Evolutionary conservation across 2,329 filamentous ascomycete species (phyloP), one percentile per base, ranked within the genome.

Genomic region (Penicillium sp.): DNA sequence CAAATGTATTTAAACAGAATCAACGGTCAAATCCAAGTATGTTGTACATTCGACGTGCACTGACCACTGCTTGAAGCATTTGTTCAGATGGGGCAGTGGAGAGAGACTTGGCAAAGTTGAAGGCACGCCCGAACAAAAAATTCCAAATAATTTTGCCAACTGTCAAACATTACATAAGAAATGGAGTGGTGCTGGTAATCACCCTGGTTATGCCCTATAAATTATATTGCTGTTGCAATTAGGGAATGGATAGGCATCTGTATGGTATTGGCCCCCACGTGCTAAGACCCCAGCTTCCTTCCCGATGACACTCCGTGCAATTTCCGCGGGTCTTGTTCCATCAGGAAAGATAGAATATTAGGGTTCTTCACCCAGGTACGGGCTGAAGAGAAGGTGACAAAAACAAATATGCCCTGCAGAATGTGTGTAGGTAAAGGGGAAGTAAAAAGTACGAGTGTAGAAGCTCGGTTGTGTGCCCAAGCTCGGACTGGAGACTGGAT

Each of bases 181-280:
- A 10, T 6, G 9, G 42, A 8, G 29, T 19, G 17, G 4, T 5
- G 31, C 15, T 33, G 31, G 12, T 33, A 12, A 33, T 33, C 13
- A 6, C 31, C 13, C 31, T 15, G 31, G 31, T 33, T 33, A 33
- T 33, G 4, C 31, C 31, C 23, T 41, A 41, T 10, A 29, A 47
- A 40, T 29, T 21, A 35, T 35, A n/a, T 23, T 37, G n/a, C 7
- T n/a, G 6, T 25, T 31, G 6, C 25, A 29, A 13, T 10, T 9
- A 9, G 3, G 9, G 23, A 35, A 37, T 49, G 19, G 29, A 25
- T 23, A 43, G 23, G 13, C 21, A 19, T 31, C 25, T 15, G 6
- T 6, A 31, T 23, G 33, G 19, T 42, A 40, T 46, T 56, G 33
- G 41, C 41, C 49, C 54, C 48, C 49, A 57, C 41, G 27, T 33